A percentile compares a stretch with the other conserved stretches of the same genome.
phyloP scores from a whole-genome alignment of 257 asterid species.

The Lycium barbarum region DNA sequence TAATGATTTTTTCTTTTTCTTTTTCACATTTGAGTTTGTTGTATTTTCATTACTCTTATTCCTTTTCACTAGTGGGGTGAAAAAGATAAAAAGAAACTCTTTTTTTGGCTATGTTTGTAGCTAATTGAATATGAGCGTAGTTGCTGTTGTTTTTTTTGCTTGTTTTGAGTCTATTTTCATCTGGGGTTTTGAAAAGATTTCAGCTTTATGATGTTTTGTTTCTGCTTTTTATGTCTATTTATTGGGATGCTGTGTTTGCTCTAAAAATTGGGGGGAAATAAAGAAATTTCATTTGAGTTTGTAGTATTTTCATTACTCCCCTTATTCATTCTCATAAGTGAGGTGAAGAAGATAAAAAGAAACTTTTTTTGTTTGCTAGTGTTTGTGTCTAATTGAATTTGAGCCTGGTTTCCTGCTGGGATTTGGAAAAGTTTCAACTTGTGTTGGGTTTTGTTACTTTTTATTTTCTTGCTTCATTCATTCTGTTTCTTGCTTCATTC shows the following conservation, averaged over 20 bases:
- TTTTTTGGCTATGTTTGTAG: neutral
- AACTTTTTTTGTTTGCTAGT: neutral
- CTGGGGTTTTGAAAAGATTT: neutral
- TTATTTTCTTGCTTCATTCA: too few relatives aligned
- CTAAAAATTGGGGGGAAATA: too few relatives aligned
- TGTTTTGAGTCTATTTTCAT: neutral
- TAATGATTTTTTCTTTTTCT: neutral
- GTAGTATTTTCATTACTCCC: neutral
- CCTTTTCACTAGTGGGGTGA: too few relatives aligned
- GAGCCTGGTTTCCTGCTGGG: neutral
- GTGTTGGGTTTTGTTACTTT: neutral
- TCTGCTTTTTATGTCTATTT: neutral
- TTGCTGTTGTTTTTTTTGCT: neutral
- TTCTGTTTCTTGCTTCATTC: too few relatives aligned
- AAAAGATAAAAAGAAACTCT: too few relatives aligned
- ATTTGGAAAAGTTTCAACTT: neutral
- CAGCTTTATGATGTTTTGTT: neutral
- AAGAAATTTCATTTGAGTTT: neutral
- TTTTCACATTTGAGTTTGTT: neutral
- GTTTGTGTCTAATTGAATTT: neutral
- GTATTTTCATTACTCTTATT: neutral
- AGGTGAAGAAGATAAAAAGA: neutral
- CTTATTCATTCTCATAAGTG: neutral
- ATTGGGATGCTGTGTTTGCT: neutral
- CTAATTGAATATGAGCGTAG: neutral